phyloP scores from a whole-genome alignment of 2,329 filamentous ascomycete genomes.

The Daldinia eschscholtzii region DNA sequence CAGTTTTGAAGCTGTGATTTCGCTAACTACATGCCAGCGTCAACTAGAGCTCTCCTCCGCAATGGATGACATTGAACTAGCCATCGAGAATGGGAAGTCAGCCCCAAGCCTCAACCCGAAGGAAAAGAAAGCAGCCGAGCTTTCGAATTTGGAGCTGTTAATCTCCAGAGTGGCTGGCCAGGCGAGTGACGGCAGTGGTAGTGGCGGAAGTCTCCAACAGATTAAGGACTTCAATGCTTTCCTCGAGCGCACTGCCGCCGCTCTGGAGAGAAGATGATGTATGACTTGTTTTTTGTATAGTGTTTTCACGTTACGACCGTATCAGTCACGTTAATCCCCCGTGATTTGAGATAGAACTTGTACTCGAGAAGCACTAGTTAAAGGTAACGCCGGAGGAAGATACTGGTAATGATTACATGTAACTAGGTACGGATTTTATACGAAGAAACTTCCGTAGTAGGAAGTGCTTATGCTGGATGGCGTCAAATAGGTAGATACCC shows the following conservation, averaged over 20 bases:
- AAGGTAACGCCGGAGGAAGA: neutral
- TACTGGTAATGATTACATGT: neutral
- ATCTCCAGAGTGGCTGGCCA: constrained; percentile 68
- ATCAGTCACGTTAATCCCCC: neutral
- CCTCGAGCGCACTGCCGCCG: constrained; percentile 70
- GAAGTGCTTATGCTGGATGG: neutral
- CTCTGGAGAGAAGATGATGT: constrained; percentile 61
- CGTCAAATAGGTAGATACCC: neutral
- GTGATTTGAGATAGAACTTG: neutral
- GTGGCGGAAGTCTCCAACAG: constrained; percentile 67
- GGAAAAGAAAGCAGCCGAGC: constrained; percentile 63
- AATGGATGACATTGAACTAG: constrained; percentile 73
- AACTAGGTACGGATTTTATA: neutral
- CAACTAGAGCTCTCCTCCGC: constrained; percentile 67
- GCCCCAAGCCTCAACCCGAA: constrained; percentile 61
- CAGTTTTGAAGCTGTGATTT: constrained; percentile 33
- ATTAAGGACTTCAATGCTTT: constrained; percentile 73
- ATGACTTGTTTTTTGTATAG: neutral
- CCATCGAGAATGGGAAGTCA: constrained; percentile 63
- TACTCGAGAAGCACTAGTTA: neutral
- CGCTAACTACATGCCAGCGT: constrained; percentile 51
- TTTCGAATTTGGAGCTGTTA: constrained; percentile 69
- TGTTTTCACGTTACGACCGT: neutral
- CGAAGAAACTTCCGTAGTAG: neutral
- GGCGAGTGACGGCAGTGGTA: constrained; percentile 62